Base-by-base conservation (phyloP, 139 green algal species). In the Chlorella sp. region DNA sequence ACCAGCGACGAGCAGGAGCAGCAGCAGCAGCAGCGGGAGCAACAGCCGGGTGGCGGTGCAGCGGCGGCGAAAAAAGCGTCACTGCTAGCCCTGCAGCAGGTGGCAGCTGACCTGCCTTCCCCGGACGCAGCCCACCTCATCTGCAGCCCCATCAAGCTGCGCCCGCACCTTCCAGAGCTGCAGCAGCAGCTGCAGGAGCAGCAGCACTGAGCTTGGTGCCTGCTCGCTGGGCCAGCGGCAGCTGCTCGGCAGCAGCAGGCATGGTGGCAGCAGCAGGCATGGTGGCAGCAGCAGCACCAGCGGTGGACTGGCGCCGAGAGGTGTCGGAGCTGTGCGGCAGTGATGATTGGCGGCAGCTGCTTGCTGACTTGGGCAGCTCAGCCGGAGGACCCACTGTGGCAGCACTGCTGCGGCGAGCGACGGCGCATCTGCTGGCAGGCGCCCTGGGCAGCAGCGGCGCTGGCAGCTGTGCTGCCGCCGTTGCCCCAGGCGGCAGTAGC, bases 141-240 rank as follows among this genome's bases (percentile, higher is more conserved):
- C 28, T 88, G 84, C 68, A 66, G 34, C 39, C 84, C 84, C 84
- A 88, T 88, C 68, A 88, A 81, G 84, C 84, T 88, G 16, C 64
- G 84, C 26, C 84, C 68, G 0, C 66, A 88, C 39, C 84, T 88
- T 68, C 61, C 60, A 0, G 48, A 87, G 83, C 83, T 87, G 61
- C 60, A 69, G 83, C 48, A 77, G 68, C 39, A 40, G 32, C 40
- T n/a, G 36, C 53, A 39, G 19, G 18, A 68, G 28, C 53, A 26
- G 75, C 75, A 82, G 32, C 40, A 69, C 42, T 85, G 42, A 85
- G 79, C 42, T 30, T 9, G 7, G 77, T 39, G 22, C 77, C 77
- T 40, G 69, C 40, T 40, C 39, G 77, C 77, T 60, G 76, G 4
- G 34, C 34, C 81, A 34, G 1, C 61, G 37, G 37, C 61, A 15